Percentiles rank a stretch among this genome's conserved stretches.
phyloP scores from a whole-genome alignment of 805 yeast genomes.

The Vanderwaltozyma polyspora region DNA sequence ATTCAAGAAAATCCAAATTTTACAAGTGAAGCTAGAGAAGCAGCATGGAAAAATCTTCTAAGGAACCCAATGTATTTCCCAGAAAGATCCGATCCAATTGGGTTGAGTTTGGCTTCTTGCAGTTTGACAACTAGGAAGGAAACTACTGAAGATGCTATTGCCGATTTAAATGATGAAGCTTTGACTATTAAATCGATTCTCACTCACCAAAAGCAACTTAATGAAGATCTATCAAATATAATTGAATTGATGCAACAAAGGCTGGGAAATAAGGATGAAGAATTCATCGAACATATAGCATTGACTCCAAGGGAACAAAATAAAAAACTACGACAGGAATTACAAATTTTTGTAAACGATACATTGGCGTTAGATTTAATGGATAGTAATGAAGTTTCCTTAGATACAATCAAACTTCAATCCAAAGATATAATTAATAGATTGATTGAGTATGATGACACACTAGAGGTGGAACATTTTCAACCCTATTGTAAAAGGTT shows the following conservation, averaged over 20 bases:
- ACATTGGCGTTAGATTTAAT: conserved; percentile 10
- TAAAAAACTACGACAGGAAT: conserved; percentile 3
- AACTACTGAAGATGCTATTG: conserved; percentile 6
- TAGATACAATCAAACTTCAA: conserved; percentile 3
- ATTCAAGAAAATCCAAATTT: too few relatives aligned
- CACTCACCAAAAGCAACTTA: conserved; percentile 10
- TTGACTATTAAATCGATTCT: conserved; percentile 6
- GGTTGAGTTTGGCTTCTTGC: conserved; percentile 15
- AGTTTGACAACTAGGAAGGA: conserved; percentile 10
- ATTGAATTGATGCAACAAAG: neutral
- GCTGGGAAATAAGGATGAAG: neutral
- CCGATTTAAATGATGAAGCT: conserved; percentile 1
- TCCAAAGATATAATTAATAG: conserved; percentile 6
- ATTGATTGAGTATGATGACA: conserved; percentile 11
- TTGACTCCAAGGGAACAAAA: conserved; percentile 3
- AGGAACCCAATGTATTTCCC: conserved; percentile 20
- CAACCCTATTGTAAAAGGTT: conserved; percentile 7
- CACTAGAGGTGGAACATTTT: conserved; percentile 11
- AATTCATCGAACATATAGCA: neutral
- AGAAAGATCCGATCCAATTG: conserved; percentile 26
- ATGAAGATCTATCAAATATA: conserved; percentile 10
- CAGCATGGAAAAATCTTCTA: conserved; percentile 12
- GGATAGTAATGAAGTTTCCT: conserved; percentile 3
- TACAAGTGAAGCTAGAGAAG: too few relatives aligned
- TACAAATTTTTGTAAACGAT: conserved; percentile 9